Evolutionary conservation across 1,284 basidiomycete species (phyloP).

Genomic region (Apiotrichum brassicae): DNA sequence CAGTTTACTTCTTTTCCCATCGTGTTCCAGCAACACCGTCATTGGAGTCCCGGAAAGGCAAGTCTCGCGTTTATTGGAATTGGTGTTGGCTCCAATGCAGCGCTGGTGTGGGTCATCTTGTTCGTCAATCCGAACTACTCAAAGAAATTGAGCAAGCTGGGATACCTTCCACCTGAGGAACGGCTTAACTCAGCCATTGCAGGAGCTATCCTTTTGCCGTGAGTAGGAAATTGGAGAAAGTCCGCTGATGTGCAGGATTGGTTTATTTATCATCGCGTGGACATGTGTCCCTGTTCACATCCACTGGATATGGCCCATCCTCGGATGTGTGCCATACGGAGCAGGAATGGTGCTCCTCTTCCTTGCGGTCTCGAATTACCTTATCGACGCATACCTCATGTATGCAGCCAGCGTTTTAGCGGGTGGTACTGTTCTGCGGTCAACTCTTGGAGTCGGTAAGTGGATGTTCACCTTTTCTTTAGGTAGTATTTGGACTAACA

Average conservation of each 20-base stretch:
- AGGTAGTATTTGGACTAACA: no score
- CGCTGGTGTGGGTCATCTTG: constrained; percentile 54
- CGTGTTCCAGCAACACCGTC: constrained; percentile 25
- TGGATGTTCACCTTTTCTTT: no score
- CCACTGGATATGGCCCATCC: constrained; percentile 59
- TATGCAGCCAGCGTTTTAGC: constrained; percentile 62
- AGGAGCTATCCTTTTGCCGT: not conserved
- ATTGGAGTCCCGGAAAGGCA: constrained; percentile 48
- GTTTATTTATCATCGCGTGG: constrained; percentile 58
- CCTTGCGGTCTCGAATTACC: constrained; percentile 51
- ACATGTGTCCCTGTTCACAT: constrained; percentile 54
- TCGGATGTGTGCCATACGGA: constrained; percentile 61
- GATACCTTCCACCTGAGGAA: not conserved
- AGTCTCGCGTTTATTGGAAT: constrained; percentile 61
- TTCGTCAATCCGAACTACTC: constrained; percentile 23
- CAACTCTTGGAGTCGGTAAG: constrained; percentile 51
- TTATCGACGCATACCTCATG: constrained; percentile 58
- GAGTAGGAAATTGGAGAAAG: not conserved
- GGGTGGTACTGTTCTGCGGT: constrained; percentile 62
- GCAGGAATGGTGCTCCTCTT: constrained; percentile 57
- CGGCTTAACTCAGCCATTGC: not conserved
- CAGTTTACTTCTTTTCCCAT: constrained; percentile 48
- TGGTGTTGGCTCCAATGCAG: constrained; percentile 54
- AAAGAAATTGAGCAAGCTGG: not conserved
- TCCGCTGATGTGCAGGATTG: constrained; percentile 36